Evolutionary conservation across 208 protist genomes (phyloP).

Genomic region (Leishmania guyanensis): DNA sequence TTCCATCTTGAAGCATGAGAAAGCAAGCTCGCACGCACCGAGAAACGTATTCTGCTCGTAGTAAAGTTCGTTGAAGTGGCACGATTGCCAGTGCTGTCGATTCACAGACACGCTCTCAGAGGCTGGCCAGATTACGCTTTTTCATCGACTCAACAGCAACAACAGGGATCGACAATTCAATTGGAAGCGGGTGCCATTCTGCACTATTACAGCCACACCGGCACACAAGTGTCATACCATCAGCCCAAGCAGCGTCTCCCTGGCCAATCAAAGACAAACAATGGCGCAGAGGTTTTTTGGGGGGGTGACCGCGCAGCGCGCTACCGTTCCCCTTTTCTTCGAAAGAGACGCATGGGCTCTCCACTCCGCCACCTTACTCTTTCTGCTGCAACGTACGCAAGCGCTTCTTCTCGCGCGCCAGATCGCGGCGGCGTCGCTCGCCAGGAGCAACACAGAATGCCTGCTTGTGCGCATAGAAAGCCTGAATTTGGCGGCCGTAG

Average conservation of each 20-base stretch:
- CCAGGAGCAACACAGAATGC: slow-evolving; percentile 74
- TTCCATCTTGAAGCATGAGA: background rate
- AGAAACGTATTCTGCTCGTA: background rate
- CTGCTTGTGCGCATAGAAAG: slow-evolving; percentile 73
- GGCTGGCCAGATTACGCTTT: background rate
- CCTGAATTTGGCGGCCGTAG: slow-evolving; percentile 76
- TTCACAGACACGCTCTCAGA: background rate
- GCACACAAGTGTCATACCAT: background rate
- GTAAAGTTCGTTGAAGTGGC: background rate
- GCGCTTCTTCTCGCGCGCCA: too few relatives aligned
- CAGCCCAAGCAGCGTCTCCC: background rate
- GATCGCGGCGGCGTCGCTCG: slow-evolving; percentile 67
- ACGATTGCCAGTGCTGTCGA: background rate
- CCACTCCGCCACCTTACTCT: background rate
- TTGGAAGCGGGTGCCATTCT: background rate
- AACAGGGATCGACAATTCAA: background rate
- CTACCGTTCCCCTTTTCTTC: background rate
- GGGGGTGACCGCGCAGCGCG: background rate
- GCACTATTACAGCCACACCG: background rate
- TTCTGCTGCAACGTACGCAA: slow-evolving; percentile 27
- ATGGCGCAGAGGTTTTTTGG: background rate
- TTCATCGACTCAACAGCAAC: background rate
- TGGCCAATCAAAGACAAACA: background rate
- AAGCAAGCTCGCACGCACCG: background rate
- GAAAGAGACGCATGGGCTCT: background rate